Percentiles rank a stretch among this genome's conserved stretches.
Evolutionary conservation across 2,329 filamentous ascomycete genomes (phyloP).

Genomic region (Sporothrix curviconia): DNA sequence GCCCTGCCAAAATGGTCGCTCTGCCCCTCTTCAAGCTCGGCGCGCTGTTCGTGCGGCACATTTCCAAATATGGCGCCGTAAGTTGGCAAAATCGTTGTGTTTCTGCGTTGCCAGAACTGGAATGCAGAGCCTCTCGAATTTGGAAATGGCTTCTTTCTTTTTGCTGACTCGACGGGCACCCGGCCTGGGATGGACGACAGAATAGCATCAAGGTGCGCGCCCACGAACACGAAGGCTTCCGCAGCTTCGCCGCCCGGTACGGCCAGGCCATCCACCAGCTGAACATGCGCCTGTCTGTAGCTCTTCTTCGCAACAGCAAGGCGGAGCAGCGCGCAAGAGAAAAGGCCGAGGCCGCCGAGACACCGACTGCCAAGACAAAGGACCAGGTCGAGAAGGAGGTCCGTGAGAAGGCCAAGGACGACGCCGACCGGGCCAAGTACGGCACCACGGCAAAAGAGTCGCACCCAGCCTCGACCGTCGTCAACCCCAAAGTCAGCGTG

Average conservation of each 20-base stretch:
- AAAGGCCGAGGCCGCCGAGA: constrained; percentile 55
- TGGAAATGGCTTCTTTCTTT: not conserved
- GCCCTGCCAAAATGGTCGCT: constrained; percentile 49
- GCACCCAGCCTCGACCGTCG: constrained; percentile 28
- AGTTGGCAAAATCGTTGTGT: too few species aligned
- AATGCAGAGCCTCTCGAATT: not conserved
- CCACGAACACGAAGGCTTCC: constrained; percentile 57
- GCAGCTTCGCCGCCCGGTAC: constrained; percentile 53
- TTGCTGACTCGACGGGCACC: not conserved
- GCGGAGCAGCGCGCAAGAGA: constrained; percentile 55
- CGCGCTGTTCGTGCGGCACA: constrained; percentile 55
- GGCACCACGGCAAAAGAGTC: constrained; percentile 35
- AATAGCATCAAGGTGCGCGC: constrained; percentile 61
- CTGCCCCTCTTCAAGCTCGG: constrained; percentile 63
- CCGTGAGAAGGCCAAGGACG: constrained; percentile 40
- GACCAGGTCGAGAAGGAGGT: constrained; percentile 50
- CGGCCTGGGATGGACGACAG: too few species aligned
- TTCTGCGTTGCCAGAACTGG: too few species aligned
- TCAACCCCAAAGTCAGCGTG: constrained; percentile 34
- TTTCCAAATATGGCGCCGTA: constrained; percentile 65
- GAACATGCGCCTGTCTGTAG: constrained; percentile 59
- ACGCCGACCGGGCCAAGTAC: constrained; percentile 43
- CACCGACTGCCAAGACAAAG: constrained; percentile 59
- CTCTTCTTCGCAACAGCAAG: constrained; percentile 49
- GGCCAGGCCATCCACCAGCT: constrained; percentile 60